Base-by-base conservation (phyloP, 441 rosid genomes). In the Adansonia madagascariensis region DNA sequence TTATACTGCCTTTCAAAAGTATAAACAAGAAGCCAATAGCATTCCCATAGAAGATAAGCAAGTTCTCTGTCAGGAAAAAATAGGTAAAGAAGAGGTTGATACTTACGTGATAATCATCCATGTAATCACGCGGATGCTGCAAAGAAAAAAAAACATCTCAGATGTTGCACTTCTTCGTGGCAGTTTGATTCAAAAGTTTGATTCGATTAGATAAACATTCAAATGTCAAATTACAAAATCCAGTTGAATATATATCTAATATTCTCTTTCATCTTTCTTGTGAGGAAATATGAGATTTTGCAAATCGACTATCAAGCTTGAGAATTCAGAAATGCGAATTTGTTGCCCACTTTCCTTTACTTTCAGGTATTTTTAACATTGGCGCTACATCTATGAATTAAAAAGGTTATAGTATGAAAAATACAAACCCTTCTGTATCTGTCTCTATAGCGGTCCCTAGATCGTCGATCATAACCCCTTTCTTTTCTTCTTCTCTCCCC, bases 401-500 rank as follows among this genome's bases (percentile, higher is more conserved):
- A 31, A 70, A 8, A 52, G 24, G 62, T 12, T 47, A n/a, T 24
- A 9, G 77, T 6, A 74, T 15, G 17, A 62, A n/a, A 62, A 60
- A 47, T 27, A 74, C 57, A 39, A 83, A 89, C 91, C 74, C 89
- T 82, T 85, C 80, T 81, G 53, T 76, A 84, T 83, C 84, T 79
- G 77, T 88, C 88, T 77, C 81, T 84, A 79, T 85, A 75, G 8
- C 78, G 39, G 0, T 27, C 57, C 24, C 47, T 5, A 70, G 27
- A 27, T 49, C 60, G 46, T 27, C 77, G 20, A 62, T 74, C 77
- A 27, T 62, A 73, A 49, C 83, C 89, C 77, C 91, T 86, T 73
- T 85, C 87, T 78, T 84, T 88, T 72, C 82, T 73, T 79, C 95
- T 88, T 78, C 85, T 92, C 82, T 94, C 97, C 8, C 97, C 94